Base-by-base conservation (phyloP, 2,329 filamentous ascomycete genomes). In the Geosmithia morbida region DNA sequence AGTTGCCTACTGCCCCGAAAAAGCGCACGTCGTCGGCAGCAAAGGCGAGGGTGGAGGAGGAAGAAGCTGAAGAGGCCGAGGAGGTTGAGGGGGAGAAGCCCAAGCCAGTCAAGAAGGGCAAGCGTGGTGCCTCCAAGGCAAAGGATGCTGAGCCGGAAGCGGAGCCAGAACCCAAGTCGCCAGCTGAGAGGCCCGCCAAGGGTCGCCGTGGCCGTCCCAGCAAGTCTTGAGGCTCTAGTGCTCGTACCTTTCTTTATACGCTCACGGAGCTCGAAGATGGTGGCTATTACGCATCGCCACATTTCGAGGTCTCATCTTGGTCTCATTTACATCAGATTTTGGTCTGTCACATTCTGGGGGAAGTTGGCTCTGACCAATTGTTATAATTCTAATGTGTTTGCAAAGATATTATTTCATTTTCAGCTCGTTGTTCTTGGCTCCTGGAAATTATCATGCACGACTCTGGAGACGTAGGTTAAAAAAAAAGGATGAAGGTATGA, bases 201-300 rank as follows among this genome's bases (percentile, higher is more conserved):
- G 13, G 26, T 33, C 54, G 57, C 37, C 57, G 58, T 17, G 57
- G 58, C 37, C 60, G 61, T 20, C 48, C 57, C 43, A 53, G 55
- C 53, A 61, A 58, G 54, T 51, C 49, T 26, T 42, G 22, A 26
- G 22, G 4, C 22, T 26, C 8, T 26, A 8, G 4, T 26, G 22
- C 8, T 26, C 4, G 4, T 26, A 8, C 22, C 22, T 26, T 26
- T 26, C 8, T 26, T 26, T 8, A 26, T 8, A 42, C 3, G 11
- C 10, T 11, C 33, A 16, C 33, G 14, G 14, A 11, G 33, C 13
- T 37, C 13, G 33, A 37, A 11, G 33, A 13, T 11, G 22, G 8
- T 26, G 22, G 22, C 22, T 26, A 26, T 26, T 26, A 26, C 22
- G 4, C 4, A 8, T 6, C 13, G 33, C 13, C 13, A 13, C 33